These are phyloP conservation scores for Zymoseptoria pseudotritici DNA, from an alignment of 2,329 filamentous ascomycete genomes.

Conservation along the genomic window DNA sequence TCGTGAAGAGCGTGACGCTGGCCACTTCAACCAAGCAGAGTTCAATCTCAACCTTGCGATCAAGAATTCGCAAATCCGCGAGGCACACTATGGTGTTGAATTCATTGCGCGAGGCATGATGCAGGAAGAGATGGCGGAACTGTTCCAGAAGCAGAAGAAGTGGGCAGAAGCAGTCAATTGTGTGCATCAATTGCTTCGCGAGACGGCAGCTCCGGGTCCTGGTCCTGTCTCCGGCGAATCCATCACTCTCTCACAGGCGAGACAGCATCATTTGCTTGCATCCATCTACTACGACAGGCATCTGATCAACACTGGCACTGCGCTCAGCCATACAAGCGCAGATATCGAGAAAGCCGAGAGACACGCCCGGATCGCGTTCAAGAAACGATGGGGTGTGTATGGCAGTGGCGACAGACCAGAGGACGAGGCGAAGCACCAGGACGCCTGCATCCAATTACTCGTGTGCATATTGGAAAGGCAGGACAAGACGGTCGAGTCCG, in stretches of 20 bases:
- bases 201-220: conserved; percentile 3
- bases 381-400: conserved; percentile 7
- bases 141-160: conserved; percentile 17
- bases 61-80: conserved; percentile 9
- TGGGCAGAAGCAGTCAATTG: conserved; percentile 15
- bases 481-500: conserved; percentile 17
- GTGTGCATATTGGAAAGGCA: conserved; percentile 14
- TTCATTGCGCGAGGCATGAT: conserved; percentile 12
- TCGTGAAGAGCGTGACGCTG: conserved; percentile 5
- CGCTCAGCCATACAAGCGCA: conserved; percentile 2
- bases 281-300: conserved; percentile 18
- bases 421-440: conserved; percentile 7
- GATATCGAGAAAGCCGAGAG: conserved; percentile 16
- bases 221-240: not conserved
- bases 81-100: conserved; percentile 9
- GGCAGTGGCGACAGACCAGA: conserved; percentile 1
- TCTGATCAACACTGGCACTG: conserved; percentile 2
- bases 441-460: conserved; percentile 10
- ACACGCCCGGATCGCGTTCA: conserved; percentile 15
- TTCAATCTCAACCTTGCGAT: conserved; percentile 12
- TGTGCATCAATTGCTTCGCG: conserved; percentile 12
- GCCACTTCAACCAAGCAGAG: conserved; percentile 17
- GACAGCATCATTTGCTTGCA: conserved; percentile 17
- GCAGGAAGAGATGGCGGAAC: conserved; percentile 14
- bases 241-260: conserved; percentile 5